Evolutionary conservation across 208 protist species (phyloP).

Genomic region (Acanthamoeba lenticulata): DNA sequence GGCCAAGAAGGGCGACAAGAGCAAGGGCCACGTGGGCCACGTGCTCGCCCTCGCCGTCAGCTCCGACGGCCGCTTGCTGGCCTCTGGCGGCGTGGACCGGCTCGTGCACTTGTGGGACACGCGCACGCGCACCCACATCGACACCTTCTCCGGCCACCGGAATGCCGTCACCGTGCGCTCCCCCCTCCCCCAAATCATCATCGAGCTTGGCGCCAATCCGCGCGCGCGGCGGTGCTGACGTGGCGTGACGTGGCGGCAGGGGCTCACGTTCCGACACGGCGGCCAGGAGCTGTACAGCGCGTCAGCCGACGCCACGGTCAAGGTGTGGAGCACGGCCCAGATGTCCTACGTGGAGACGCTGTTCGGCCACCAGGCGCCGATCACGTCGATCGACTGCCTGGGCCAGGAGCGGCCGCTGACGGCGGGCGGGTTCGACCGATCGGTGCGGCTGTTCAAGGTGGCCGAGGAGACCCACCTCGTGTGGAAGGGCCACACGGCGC

Average conservation of each 20-base stretch:
- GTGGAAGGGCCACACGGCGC: constrained; percentile 53
- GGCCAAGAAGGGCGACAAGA: not conserved
- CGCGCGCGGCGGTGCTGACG: not conserved
- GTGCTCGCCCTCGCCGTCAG: constrained; percentile 70
- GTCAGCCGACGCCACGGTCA: constrained; percentile 73
- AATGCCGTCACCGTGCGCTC: constrained; percentile 58
- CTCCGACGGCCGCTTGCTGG: constrained; percentile 71
- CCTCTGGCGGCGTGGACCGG: constrained; percentile 56
- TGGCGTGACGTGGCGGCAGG: not conserved
- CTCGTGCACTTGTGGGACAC: constrained; percentile 71
- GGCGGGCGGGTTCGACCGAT: constrained; percentile 68
- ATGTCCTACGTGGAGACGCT: constrained; percentile 79
- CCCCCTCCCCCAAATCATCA: not conserved
- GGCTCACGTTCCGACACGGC: constrained; percentile 69
- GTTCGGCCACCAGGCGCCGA: constrained; percentile 67
- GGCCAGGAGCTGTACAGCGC: constrained; percentile 71
- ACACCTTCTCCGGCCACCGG: constrained; percentile 68
- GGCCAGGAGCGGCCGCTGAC: constrained; percentile 28
- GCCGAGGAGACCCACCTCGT: constrained; percentile 42
- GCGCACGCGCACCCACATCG: constrained; percentile 25
- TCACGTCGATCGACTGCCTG: constrained; percentile 72
- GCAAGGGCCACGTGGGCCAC: constrained; percentile 67
- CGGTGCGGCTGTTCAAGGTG: constrained; percentile 73
- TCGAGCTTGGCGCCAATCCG: not conserved
- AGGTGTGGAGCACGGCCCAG: constrained; percentile 77